These are phyloP conservation scores for Lentinula sp. DNA, from an alignment of 768 basidiomycete species.

Conservation along the genomic window DNA sequence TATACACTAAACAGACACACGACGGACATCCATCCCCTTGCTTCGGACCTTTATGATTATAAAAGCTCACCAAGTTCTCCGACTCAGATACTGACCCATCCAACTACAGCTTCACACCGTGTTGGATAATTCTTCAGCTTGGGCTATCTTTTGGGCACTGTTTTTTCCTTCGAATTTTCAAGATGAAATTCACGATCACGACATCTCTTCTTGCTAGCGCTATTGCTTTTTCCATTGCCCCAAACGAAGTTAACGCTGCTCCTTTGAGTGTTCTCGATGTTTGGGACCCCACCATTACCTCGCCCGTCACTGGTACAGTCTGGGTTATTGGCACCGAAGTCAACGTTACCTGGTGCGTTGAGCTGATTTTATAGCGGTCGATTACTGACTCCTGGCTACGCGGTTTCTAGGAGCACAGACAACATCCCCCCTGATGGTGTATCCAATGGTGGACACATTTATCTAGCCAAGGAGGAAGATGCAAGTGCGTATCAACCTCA, in stretches of 20 bases:
- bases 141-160: neutral
- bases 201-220: neutral
- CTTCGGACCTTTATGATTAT: neutral
- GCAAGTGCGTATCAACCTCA: neutral
- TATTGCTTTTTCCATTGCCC: neutral
- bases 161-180: neutral
- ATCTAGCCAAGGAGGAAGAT: neutral
- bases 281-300: neutral
- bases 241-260: neutral
- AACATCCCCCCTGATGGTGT: neutral
- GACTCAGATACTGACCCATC: neutral
- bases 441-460: neutral
- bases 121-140: neutral
- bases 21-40: too few relatives aligned
- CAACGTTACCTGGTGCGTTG: neutral
- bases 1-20: too few relatives aligned
- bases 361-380: neutral
- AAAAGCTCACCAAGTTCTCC: neutral
- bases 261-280: neutral
- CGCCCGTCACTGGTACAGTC: neutral
- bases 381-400: neutral
- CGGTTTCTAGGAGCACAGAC: neutral
- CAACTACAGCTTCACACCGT: neutral
- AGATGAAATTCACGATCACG: neutral
- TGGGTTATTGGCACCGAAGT: neutral